Conservation (phyloP, 768 basidiomycete genomes). For the Termitomyces sp. region DNA sequence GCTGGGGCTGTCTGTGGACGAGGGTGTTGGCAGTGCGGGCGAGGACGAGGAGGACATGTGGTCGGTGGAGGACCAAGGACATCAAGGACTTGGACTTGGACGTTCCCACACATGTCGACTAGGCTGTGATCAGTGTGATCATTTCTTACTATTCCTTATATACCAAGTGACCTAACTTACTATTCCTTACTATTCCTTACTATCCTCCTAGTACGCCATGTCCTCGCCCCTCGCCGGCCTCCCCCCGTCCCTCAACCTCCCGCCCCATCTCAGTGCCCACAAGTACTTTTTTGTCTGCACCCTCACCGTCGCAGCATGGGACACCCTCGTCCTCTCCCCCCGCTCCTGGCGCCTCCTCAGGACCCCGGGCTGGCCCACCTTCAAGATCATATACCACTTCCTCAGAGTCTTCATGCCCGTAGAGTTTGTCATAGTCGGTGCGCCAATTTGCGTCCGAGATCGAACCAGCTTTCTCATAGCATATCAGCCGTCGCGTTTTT, state of each 20-base stretch:
- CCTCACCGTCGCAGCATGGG: slow-evolving; percentile 86
- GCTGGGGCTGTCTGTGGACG: not conserved
- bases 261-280: slow-evolving; percentile 76
- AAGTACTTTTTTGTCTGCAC: slow-evolving; percentile 91
- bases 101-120: not conserved
- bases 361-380: slow-evolving; percentile 62
- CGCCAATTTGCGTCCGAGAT: not conserved
- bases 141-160: not conserved
- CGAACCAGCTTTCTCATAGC: not conserved
- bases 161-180: not conserved
- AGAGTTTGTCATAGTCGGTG: slow-evolving; percentile 75
- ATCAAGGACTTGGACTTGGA: no score
- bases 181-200: no score
- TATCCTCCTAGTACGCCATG: slow-evolving; percentile 19
- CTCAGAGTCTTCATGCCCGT: slow-evolving; percentile 71
- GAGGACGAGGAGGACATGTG: slow-evolving; percentile 16
- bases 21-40: slow-evolving; percentile 12
- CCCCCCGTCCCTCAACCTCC: slow-evolving; percentile 65
- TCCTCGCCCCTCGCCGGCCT: slow-evolving; percentile 26
- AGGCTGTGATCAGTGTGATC: no score
- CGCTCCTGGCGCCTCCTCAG: slow-evolving; percentile 69
- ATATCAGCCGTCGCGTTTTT: slow-evolving; percentile 76
- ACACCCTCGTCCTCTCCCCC: slow-evolving; percentile 79
- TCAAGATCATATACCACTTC: slow-evolving; percentile 75
- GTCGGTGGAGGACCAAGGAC: not conserved